Conservation (phyloP, 2,329 filamentous ascomycete species). For the Ophiocordyceps camponoti-saundersi region DNA sequence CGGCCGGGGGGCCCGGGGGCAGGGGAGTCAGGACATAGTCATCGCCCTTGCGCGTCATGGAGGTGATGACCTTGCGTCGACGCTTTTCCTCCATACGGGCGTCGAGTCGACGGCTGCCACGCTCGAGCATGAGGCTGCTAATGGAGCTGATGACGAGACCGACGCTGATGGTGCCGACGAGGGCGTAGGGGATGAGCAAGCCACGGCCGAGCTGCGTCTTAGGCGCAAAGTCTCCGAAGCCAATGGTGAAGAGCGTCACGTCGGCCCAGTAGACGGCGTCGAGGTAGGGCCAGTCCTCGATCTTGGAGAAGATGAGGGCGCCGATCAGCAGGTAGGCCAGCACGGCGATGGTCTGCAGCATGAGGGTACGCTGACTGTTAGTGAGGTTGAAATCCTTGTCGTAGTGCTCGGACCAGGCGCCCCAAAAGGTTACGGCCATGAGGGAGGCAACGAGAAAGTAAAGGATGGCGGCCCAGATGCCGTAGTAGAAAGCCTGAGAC, state of each 20-base stretch:
- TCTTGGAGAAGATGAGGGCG: conserved; percentile 53
- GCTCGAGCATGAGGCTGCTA: conserved; percentile 44
- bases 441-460: conserved; percentile 67
- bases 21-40: conserved; percentile 34
- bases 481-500: conserved; percentile 80
- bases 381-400: conserved; percentile 63
- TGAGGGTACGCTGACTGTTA: conserved; percentile 68
- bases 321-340: conserved; percentile 68
- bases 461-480: conserved; percentile 58
- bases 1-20: conserved; percentile 4
- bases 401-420: conserved; percentile 55
- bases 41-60: conserved; percentile 25
- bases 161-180: conserved; percentile 69
- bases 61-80: conserved; percentile 28
- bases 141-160: conserved; percentile 74
- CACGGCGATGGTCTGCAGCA: conserved; percentile 78
- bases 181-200: conserved; percentile 67
- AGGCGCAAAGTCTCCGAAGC: conserved; percentile 39
- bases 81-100: conserved; percentile 44
- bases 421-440: conserved; percentile 63
- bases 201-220: conserved; percentile 41
- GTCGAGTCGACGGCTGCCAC: conserved; percentile 34
- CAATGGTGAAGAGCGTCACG: conserved; percentile 49
- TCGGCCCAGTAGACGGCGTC: conserved; percentile 71
- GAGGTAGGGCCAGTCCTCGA: conserved; percentile 61